Evolutionary conservation across 257 asterid genomes (phyloP), one percentile per base, ranked within the genome.

Genomic region (Solanum clarkiae): DNA sequence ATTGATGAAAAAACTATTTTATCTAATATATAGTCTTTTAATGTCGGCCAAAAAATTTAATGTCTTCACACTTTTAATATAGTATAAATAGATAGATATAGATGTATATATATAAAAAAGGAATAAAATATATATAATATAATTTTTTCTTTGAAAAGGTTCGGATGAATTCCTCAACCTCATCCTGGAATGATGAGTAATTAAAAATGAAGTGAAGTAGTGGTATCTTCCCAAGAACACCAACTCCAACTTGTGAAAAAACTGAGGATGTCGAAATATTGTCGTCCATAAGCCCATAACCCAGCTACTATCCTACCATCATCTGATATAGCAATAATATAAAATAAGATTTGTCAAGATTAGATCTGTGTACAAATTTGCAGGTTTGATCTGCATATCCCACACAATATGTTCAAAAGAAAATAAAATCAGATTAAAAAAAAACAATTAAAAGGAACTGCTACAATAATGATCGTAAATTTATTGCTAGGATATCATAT

Each of bases 81-180:
- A 36, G 42, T 36, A 36, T 36, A 36, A 6, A 36, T 36, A 36
- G 6, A 36, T 4, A 59, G 9, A 20, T 16, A 17, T 16, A 18
- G 1, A 20, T 59, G 4, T 4, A 59, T 4, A n/a, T 10, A 10
- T 4, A 0, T 0, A 0, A 1, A 20, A 32, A 32, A 32, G 0
- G 4, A 32, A 36, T 4, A 5, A 36, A 36, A 36, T 36, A 4
- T 36, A 36, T 36, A 4, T 36, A 36, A 3, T 1, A 36, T 36
- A 36, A 36, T 4, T 0, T 0, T 59, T 17, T 59, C 9, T 59
- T 9, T 59, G 0, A 59, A 2, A 20, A 59, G 13, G 0, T 60
- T 60, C 15, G 0, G 0, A 60, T n/a, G 10, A 60, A 59, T 1
- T 7, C 7, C 3, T n/a, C 29, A 2, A 57, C n/a, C n/a, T 0